Evolutionary conservation across 208 protist species (phyloP), one percentile per base, ranked within the genome.

Genomic region (Phytomonas sp.): DNA sequence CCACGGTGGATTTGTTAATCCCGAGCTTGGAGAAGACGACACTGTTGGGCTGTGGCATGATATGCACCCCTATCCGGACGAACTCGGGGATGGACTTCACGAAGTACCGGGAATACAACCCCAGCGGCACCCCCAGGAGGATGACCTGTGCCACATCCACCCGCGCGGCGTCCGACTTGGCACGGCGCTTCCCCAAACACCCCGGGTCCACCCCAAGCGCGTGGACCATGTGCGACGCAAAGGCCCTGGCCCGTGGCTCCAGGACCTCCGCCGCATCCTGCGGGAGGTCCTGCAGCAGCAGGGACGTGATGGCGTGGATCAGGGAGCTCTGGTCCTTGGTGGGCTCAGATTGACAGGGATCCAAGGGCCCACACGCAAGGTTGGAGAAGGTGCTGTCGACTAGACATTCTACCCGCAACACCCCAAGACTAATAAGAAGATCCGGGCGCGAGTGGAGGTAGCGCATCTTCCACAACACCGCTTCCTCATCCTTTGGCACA

Each of bases 21-120:
- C 90, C 90, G 23, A 90, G 66, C 77, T 92, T 92, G 42, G 85
- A 88, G 73, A 95, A 92, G 30, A 93, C 87, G 63, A 93, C 86
- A 71, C 90, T 95, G 75, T 95, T 95, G 30, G 90, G 90, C 74
- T 95, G 90, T n/a, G 87, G 81, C 71, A 95, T 83, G 26, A 83
- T 82, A 63, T 81, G 78, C 49, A 95, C 87, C 0, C 87, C 87
- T 16, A 76, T 69, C 12, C 69, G 59, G 30, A 85, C 77, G 33
- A 93, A 81, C 8, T 65, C 67, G 31, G 70, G 69, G 7, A 86
- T 64, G 69, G 81, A 72, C 4, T 34, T 16, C 33, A 76, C 65
- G 66, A 95, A 95, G 80, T 88, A 92, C 33, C 73, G 74, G 8
- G 81, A 82, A 72, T 85, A 95, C 34, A 93, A 75, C 10, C 66